A percentile compares a stretch with the other conserved stretches of the same genome.
Evolutionary conservation across 352 stramenopile species (phyloP).

Genomic region (Phytophthora crassamura): DNA sequence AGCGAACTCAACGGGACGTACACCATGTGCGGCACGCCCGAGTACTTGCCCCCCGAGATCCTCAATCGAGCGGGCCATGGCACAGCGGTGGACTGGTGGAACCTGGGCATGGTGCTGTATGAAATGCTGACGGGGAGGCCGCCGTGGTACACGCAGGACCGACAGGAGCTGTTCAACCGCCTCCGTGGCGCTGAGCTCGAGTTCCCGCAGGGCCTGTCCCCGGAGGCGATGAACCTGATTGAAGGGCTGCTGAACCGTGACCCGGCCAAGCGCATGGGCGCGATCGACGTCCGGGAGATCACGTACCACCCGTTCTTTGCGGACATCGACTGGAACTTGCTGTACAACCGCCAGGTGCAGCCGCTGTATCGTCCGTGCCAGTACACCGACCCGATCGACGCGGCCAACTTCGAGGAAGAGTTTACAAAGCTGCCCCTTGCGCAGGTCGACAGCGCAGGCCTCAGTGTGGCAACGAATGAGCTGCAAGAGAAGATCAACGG

Average conservation of each 20-base stretch:
- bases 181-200: conserved; percentile 73
- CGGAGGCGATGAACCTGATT: conserved; percentile 81
- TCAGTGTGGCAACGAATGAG: conserved; percentile 65
- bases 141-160: conserved; percentile 85
- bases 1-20: conserved; percentile 78
- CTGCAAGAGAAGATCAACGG: conserved; percentile 33
- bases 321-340: conserved; percentile 83
- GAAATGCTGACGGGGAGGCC: conserved; percentile 79
- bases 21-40: conserved; percentile 89
- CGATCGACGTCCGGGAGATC: conserved; percentile 77
- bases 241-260: conserved; percentile 93
- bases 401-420: conserved; percentile 87
- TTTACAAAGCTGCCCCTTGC: conserved; percentile 81
- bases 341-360: conserved; percentile 79
- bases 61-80: conserved; percentile 81
- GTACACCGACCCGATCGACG: conserved; percentile 84
- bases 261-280: conserved; percentile 91
- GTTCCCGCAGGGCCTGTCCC: conserved; percentile 73
- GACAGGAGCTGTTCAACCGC: conserved; percentile 74
- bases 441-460: conserved; percentile 69
- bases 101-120: conserved; percentile 86
- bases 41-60: conserved; percentile 87
- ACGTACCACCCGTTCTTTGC: conserved; percentile 86
- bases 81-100: conserved; percentile 88
- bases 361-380: conserved; percentile 85